Base-by-base conservation (phyloP, 75 land plant species). In the Selaginella tamariscina region DNA sequence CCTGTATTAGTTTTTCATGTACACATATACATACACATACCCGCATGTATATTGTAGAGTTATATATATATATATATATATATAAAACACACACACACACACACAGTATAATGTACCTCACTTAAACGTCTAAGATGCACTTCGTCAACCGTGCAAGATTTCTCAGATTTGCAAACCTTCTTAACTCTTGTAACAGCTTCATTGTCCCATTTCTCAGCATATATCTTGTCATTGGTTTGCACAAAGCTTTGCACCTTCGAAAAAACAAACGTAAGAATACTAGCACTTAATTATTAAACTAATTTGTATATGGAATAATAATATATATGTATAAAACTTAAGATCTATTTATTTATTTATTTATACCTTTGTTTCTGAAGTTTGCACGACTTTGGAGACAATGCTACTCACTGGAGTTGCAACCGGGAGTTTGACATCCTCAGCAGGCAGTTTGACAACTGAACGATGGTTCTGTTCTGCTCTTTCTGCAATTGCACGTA, bases 61-160 rank as follows among this genome's bases (percentile, higher is more conserved):
- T n/a, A n/a, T n/a, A n/a, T n/a, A n/a, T n/a, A n/a, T n/a, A n/a
- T n/a, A n/a, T n/a, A n/a, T n/a, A n/a, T n/a, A n/a, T n/a, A n/a
- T n/a, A n/a, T n/a, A n/a, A n/a, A n/a, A n/a, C n/a, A n/a, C n/a
- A n/a, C n/a, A n/a, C n/a, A n/a, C n/a, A n/a, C n/a, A n/a, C n/a
- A n/a, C n/a, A n/a, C n/a, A n/a, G n/a, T n/a, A 39, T 39, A 15
- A 15, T 15, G 81, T 72, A 85, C 67, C 70, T 92, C 98, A 83
- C 86, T 90, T 69, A 78, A 80, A 74, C 98, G 81, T 33, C 98
- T 87, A 57, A 94, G 82, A 71, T 94, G 98, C 67, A 94, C 86
- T 78, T 89, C 98, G 74, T 94, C 96, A 18, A 87, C 96, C 67
- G 83, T 33, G 73, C 98, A 82, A 18, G 74, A 85, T 65, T 70